phyloP scores from a whole-genome alignment of 345 rosid species.

The Eucalyptus cloeziana region DNA sequence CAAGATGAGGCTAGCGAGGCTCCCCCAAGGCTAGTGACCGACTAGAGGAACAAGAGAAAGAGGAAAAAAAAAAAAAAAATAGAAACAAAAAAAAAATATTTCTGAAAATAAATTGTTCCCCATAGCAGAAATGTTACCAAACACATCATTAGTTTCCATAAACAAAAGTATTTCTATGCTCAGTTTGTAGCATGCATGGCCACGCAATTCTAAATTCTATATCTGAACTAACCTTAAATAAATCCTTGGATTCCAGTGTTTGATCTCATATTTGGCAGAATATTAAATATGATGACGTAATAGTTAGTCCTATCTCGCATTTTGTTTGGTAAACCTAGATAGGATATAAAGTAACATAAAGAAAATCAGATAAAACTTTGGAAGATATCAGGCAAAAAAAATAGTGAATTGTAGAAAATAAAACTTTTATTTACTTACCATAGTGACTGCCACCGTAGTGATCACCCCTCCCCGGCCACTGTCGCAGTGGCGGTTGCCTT shows the following conservation, averaged over 20 bases:
- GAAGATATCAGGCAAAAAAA: background rate
- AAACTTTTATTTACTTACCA: background rate
- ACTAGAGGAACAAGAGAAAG: accelerated
- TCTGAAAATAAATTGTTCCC: accelerated
- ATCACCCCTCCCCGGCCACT: background rate
- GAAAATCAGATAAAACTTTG: background rate
- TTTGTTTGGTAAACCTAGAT: background rate
- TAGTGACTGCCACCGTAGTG: background rate
- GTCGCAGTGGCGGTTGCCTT: background rate
- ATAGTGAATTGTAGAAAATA: background rate
- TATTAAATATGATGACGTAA: background rate
- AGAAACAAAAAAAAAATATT: no score
- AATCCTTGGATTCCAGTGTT: background rate
- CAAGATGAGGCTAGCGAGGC: no score
- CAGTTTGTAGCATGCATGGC: background rate
- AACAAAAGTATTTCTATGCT: background rate
- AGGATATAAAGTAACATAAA: background rate
- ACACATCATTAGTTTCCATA: accelerated
- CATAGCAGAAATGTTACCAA: accelerated
- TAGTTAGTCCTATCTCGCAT: background rate
- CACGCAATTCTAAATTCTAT: background rate
- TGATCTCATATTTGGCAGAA: background rate
- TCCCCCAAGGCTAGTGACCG: accelerated
- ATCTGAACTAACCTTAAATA: background rate
- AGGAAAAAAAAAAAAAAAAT: no score